Conservation (phyloP, 768 basidiomycete species). For the Leccinum broughii region DNA sequence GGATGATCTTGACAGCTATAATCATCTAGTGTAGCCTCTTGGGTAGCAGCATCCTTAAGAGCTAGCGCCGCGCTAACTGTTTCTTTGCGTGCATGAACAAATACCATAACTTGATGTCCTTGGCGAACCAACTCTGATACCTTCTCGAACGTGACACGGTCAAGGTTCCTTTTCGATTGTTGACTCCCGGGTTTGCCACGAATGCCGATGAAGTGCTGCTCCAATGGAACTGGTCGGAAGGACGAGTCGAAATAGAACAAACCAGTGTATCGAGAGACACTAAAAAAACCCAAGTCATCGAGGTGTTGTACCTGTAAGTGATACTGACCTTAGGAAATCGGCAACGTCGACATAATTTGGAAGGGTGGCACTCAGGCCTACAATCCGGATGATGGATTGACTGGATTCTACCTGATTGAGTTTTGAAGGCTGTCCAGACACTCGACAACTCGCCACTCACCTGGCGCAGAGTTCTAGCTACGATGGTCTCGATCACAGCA, state of each 20-base stretch:
- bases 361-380: constrained; percentile 93
- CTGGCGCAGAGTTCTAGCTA: constrained; percentile 91
- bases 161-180: constrained; percentile 80
- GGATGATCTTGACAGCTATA: constrained; percentile 85
- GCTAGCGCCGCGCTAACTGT: constrained; percentile 89
- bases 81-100: constrained; percentile 97
- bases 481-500: constrained; percentile 97
- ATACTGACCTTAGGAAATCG: constrained; percentile 79
- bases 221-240: constrained; percentile 93
- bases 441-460: constrained; percentile 36
- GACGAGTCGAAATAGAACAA: constrained; percentile 98
- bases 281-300: constrained; percentile 32
- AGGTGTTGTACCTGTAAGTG: not conserved
- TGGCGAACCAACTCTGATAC: constrained; percentile 83
- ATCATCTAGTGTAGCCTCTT: constrained; percentile 70
- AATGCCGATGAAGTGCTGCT: constrained; percentile 95
- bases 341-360: constrained; percentile 98
- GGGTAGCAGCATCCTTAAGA: constrained; percentile 72
- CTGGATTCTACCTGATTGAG: constrained; percentile 82
- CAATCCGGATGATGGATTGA: constrained; percentile 94
- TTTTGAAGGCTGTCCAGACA: not conserved
- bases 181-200: constrained; percentile 81
- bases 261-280: constrained; percentile 83
- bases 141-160: constrained; percentile 86
- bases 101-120: constrained; percentile 99